Conservation (phyloP, 441 rosid genomes). For the Mallotus japonicus region DNA sequence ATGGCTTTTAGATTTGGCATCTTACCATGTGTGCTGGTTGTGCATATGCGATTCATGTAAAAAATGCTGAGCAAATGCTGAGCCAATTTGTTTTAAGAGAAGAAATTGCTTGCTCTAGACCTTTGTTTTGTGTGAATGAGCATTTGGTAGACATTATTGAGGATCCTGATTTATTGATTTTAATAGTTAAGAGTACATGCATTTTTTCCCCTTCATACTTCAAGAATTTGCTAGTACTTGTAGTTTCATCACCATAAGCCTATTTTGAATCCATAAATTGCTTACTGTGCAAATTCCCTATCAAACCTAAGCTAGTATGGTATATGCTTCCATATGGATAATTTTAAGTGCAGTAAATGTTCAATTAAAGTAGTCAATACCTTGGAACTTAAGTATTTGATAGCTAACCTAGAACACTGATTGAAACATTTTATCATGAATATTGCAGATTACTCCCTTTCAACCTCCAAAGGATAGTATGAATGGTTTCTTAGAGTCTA, state of each 20-base stretch:
- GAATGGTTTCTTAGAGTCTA: slow-evolving; percentile 70
- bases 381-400: background rate
- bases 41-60: background rate
- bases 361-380: background rate
- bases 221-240: background rate
- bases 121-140: background rate
- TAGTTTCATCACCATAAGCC: background rate
- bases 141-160: too few relatives aligned
- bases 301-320: background rate
- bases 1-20: background rate
- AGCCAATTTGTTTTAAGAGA: background rate
- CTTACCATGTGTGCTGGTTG: background rate
- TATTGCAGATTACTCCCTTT: slow-evolving; percentile 64
- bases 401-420: background rate
- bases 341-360: background rate
- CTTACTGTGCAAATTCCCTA: background rate
- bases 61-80: background rate
- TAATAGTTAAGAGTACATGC: too few relatives aligned
- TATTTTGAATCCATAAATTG: background rate
- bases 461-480: slow-evolving; percentile 52
- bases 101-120: background rate
- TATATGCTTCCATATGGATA: background rate
- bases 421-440: slow-evolving; percentile 14
- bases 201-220: too few relatives aligned
- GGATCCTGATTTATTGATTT: background rate